Evolutionary conservation across 2,329 filamentous ascomycete genomes (phyloP).

Genomic region (Beauveria pseudobassiana): DNA sequence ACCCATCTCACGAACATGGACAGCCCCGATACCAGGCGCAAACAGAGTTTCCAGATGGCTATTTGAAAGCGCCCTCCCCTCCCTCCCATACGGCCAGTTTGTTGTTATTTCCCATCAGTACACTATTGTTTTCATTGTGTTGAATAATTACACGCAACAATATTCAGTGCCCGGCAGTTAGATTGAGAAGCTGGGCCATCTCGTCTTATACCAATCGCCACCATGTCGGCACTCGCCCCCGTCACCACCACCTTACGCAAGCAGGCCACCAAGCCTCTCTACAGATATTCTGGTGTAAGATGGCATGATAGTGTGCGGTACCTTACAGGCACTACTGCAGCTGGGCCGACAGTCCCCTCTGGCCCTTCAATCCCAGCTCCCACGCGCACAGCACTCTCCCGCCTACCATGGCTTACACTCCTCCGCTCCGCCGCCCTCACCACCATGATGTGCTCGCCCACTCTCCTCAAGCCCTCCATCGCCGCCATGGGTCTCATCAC

Average conservation of each 20-base stretch:
- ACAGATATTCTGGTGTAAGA: constrained; percentile 7
- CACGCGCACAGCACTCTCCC: constrained; percentile 10
- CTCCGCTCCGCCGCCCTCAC: constrained; percentile 21
- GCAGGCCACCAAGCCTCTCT: constrained; percentile 7
- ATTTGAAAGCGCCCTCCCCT: constrained; percentile 9
- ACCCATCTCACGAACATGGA: background rate
- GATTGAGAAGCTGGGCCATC: background rate
- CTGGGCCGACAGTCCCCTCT: background rate
- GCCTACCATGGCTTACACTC: constrained; percentile 18
- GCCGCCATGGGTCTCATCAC: constrained; percentile 18
- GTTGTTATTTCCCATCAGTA: background rate
- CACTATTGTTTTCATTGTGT: background rate
- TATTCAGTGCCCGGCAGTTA: background rate
- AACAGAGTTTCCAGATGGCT: constrained; percentile 8
- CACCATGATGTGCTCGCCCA: constrained; percentile 21
- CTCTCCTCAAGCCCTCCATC: constrained; percentile 20
- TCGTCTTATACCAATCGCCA: constrained; percentile 4
- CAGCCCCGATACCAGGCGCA: background rate
- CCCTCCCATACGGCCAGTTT: background rate
- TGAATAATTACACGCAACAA: background rate
- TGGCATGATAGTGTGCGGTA: constrained; percentile 10
- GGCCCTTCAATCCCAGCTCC: constrained; percentile 1
- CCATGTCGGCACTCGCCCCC: constrained; percentile 9
- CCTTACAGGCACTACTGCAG: constrained; percentile 7
- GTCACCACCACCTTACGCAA: constrained; percentile 1